Evolutionary conservation across 2,329 filamentous ascomycete genomes (phyloP).

Genomic region (Fusarium staphyleae): DNA sequence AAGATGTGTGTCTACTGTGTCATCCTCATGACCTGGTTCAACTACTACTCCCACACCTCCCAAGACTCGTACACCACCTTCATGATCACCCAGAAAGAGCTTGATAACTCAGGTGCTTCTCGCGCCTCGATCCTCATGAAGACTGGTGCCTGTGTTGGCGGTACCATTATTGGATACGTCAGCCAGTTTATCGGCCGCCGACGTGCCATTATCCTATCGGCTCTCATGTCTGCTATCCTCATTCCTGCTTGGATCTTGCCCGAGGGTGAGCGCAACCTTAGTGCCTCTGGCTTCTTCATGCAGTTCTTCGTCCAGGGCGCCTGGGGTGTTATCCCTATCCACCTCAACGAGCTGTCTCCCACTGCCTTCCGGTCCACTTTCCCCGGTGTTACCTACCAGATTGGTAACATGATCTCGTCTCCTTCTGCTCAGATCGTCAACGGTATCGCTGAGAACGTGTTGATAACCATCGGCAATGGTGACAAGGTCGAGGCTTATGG

Average conservation of each 20-base stretch:
- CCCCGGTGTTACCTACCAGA: conserved; percentile 74
- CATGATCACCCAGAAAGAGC: conserved; percentile 75
- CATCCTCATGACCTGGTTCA: conserved; percentile 80
- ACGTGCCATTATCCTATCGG: conserved; percentile 68
- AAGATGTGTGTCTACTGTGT: conserved; percentile 79
- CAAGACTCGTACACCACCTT: conserved; percentile 86
- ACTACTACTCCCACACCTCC: conserved; percentile 78
- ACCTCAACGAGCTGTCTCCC: conserved; percentile 76
- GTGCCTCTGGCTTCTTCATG: conserved; percentile 71
- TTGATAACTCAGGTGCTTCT: conserved; percentile 68
- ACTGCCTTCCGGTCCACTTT: conserved; percentile 74
- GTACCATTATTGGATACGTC: conserved; percentile 74
- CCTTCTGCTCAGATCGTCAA: conserved; percentile 81
- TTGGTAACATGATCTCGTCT: conserved; percentile 77
- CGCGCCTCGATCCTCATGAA: conserved; percentile 86
- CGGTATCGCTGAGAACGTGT: conserved; percentile 69
- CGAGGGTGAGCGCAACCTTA: conserved; percentile 63
- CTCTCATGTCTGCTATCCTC: conserved; percentile 65
- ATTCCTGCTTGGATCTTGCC: conserved; percentile 77
- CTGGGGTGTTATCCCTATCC: conserved; percentile 74
- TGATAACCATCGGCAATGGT: conserved; percentile 62
- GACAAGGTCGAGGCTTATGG: conserved; percentile 72
- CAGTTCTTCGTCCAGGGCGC: conserved; percentile 73
- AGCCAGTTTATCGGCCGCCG: conserved; percentile 80
- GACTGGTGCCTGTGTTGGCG: conserved; percentile 76